Evolutionary conservation across 2,329 filamentous ascomycete genomes (phyloP).

Genomic region (Dactylellina drechsleri): DNA sequence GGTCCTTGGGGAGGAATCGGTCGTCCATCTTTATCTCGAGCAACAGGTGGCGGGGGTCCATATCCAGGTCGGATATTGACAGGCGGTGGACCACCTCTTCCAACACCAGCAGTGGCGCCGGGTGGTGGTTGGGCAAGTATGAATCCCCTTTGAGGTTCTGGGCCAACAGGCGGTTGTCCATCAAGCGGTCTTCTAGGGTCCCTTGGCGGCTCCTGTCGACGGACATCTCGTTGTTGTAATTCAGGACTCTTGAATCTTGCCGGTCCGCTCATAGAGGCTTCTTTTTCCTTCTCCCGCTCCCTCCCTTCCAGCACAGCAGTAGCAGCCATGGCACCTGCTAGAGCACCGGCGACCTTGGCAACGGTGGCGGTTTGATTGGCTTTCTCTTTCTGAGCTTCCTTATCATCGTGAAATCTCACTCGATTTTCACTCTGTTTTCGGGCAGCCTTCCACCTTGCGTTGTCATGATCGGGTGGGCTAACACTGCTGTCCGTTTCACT

Average conservation of each 20-base stretch:
- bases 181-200: constrained; percentile 26
- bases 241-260: constrained; percentile 40
- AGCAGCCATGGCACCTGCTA: constrained; percentile 15
- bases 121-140: constrained; percentile 29
- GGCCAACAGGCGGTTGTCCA: constrained; percentile 22
- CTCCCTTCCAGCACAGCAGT: constrained; percentile 29
- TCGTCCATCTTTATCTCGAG: constrained; percentile 17
- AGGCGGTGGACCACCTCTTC: constrained; percentile 23
- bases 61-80: constrained; percentile 16
- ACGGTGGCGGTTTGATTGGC: constrained; percentile 12
- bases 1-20: constrained; percentile 29
- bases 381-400: constrained; percentile 35
- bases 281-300: constrained; percentile 32
- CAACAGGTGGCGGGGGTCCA: constrained; percentile 27
- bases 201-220: constrained; percentile 16
- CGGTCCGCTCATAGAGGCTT: not conserved
- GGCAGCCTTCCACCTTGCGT: constrained; percentile 6
- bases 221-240: constrained; percentile 16
- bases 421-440: constrained; percentile 19
- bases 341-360: constrained; percentile 22
- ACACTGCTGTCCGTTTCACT: constrained; percentile 48
- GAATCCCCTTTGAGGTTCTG: constrained; percentile 44
- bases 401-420: constrained; percentile 37
- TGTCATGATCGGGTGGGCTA: constrained; percentile 25
- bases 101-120: constrained; percentile 11